Evolutionary conservation across 2,329 filamentous ascomycete species (phyloP).

Genomic region (Coniella lustricola): DNA sequence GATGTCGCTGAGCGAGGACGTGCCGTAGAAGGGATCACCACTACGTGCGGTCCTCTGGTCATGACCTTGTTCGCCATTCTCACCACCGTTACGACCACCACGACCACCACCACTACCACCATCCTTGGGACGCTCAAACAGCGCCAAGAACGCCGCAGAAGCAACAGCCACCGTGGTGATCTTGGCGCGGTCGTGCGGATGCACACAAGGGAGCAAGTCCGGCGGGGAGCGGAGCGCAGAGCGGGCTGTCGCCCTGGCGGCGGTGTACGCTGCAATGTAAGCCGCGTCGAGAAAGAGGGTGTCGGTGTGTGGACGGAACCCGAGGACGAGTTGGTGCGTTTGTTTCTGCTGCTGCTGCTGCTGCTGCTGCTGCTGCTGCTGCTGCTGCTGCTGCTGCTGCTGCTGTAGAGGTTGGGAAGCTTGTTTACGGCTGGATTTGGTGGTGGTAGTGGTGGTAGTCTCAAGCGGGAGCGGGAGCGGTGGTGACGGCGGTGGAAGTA

Average conservation of each 20-base stretch:
- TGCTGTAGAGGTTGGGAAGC: too few relatives aligned
- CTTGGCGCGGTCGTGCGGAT: neutral
- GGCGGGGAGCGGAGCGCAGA: neutral
- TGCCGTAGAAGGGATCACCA: neutral
- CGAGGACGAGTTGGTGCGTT: neutral
- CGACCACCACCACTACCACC: too few relatives aligned
- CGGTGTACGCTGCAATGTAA: neutral
- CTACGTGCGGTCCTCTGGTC: neutral
- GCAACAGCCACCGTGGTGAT: conserved; percentile 1
- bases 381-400: neutral
- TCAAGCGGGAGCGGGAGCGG: neutral
- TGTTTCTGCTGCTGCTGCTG: neutral
- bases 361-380: neutral
- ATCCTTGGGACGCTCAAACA: too few relatives aligned
- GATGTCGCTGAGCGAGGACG: neutral
- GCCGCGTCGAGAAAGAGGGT: conserved; percentile 1
- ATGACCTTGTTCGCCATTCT: too few relatives aligned
- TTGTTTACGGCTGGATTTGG: too few relatives aligned
- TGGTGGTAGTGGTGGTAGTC: too few relatives aligned
- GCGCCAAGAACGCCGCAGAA: neutral
- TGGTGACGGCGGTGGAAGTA: too few relatives aligned
- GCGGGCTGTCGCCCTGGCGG: neutral
- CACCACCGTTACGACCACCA: too few relatives aligned
- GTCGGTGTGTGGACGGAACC: neutral
- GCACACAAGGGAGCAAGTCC: conserved; percentile 1